Percentiles rank a stretch among this genome's conserved stretches.
Evolutionary conservation across 768 basidiomycete species (phyloP).

Genomic region (Amanita rimosa): DNA sequence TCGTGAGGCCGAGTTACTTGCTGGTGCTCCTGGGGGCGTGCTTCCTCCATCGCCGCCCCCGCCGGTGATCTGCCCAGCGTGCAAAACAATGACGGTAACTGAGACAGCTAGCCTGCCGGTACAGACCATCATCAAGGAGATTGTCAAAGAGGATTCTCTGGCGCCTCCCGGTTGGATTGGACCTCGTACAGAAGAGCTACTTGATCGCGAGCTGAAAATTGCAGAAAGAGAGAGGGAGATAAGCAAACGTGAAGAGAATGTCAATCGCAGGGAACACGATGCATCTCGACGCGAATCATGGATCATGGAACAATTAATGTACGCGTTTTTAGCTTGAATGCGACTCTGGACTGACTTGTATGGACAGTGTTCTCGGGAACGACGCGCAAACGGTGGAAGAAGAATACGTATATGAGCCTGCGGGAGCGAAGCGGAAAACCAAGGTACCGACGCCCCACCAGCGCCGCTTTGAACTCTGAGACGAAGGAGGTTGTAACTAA

Average conservation of each 20-base stretch:
- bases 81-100: constrained; percentile 38
- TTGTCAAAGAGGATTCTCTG: constrained; percentile 72
- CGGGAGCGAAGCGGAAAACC: constrained; percentile 61
- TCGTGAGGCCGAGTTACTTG: constrained; percentile 77
- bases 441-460: constrained; percentile 83
- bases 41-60: constrained; percentile 38
- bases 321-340: constrained; percentile 16
- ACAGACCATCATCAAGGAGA: constrained; percentile 81
- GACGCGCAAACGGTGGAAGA: constrained; percentile 65
- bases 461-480: constrained; percentile 90
- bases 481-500: constrained; percentile 69
- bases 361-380: constrained; percentile 51
- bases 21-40: constrained; percentile 75
- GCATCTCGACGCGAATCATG: constrained; percentile 78
- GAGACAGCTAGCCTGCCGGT: constrained; percentile 45
- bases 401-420: constrained; percentile 70
- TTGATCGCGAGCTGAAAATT: constrained; percentile 79
- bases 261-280: constrained; percentile 81
- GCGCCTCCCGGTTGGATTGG: constrained; percentile 77
- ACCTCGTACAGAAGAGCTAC: constrained; percentile 65
- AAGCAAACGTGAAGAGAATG: constrained; percentile 72
- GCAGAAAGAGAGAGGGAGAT: constrained; percentile 82
- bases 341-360: background rate
- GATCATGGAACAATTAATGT: constrained; percentile 94
- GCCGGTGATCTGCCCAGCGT: constrained; percentile 45